Base-by-base conservation (phyloP, 2,329 filamentous ascomycete genomes). In the Aspergillus jensenii region DNA sequence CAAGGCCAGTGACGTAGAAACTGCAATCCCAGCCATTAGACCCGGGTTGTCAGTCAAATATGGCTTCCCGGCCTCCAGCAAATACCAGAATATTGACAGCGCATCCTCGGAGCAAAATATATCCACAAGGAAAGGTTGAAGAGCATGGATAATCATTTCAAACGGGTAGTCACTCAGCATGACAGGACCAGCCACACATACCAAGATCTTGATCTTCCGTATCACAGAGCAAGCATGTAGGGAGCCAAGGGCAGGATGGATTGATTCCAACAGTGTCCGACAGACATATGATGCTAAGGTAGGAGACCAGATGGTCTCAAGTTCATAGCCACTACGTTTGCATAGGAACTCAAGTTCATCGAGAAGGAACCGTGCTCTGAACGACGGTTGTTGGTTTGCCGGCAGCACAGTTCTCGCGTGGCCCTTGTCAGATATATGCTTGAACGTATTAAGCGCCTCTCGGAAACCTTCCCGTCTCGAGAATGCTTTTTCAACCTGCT, bases 61-160 rank as follows among this genome's bases (percentile, higher is more conserved):
- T 5, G 76, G 66, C 15, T 78, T 77, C 7, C 93, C 92, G 52
- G 84, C 82, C 6, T 84, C 79, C 14, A 98, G 80, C 1, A 99
- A 82, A 73, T 96, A 97, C 71, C 91, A 89, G 59, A 90, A 87
- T 35, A 99, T 84, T 0, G 93, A 93, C 45, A 98, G 81, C 1
- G 90, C 88, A 76, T 99, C 95, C 68, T 96, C 91, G 9, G 93
- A 90, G 73, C 93, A 98, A 68, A 96, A 89, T 0, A 88, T 83
- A 65, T 98, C 89, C 1, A 88, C 88, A 6, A 98, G 79, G 64
- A 92, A 96, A 0, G 87, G 86, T 9, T 89, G 83, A 19, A 96
- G 80, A 1, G 90, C 88, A 67, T 92, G 90, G 2, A 99, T 81
- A 0, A 96, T 81, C 90, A 97, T 95, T 72, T 99, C 91, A 14